These are phyloP conservation scores for Pseudonitzschia multiseries DNA, from an alignment of 108 stramenopile species.

Conservation along the genomic window DNA sequence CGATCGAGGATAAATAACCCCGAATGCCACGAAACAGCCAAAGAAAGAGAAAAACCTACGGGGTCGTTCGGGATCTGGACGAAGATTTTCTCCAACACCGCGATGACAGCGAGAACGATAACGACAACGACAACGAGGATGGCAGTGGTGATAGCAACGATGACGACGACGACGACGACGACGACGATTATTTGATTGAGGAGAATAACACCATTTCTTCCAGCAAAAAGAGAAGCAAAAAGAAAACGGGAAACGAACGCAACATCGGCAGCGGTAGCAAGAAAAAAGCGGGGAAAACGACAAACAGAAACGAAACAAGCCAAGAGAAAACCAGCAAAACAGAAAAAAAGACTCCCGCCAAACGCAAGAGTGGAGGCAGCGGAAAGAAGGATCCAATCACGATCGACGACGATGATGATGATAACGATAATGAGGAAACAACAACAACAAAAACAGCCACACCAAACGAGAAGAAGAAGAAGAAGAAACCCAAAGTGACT, in stretches of 20 bases:
- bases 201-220: not conserved
- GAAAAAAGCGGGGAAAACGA: not conserved
- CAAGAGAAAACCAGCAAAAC: not conserved
- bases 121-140: not conserved
- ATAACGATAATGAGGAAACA: not conserved
- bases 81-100: conserved; percentile 4
- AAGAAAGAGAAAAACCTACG: conserved; percentile 12
- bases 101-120: not conserved
- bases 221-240: not conserved
- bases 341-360: not conserved
- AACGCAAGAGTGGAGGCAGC: not conserved
- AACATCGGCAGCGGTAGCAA: not conserved
- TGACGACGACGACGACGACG: not conserved
- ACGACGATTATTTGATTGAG: not conserved
- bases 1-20: not conserved
- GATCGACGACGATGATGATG: not conserved
- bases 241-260: not conserved
- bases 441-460: not conserved
- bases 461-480: conserved; percentile 5
- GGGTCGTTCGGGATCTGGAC: conserved; percentile 8
- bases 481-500: not conserved
- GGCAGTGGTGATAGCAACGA: not conserved
- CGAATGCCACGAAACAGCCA: not conserved
- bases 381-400: not conserved
- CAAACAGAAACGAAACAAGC: not conserved